These are phyloP conservation scores for Alectoria sarmentosa DNA, from an alignment of 495 filamentous ascomycete species.

Conservation along the genomic window DNA sequence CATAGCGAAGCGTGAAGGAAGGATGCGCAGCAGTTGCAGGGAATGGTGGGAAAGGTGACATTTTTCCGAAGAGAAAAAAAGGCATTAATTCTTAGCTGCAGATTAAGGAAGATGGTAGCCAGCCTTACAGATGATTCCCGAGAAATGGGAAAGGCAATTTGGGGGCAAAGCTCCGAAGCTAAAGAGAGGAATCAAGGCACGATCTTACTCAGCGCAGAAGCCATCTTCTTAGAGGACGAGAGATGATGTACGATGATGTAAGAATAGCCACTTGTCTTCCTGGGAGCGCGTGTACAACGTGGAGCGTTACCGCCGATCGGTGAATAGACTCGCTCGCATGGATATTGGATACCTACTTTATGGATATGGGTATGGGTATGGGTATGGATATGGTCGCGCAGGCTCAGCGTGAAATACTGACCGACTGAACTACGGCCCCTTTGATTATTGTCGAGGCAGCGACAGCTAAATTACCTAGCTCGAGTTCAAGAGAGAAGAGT, in stretches of 20 bases:
- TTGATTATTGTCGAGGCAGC: neutral
- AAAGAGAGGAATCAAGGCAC: neutral
- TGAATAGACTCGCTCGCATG: slow-evolving; percentile 1
- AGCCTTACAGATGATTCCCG: slow-evolving; percentile 6
- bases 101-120: slow-evolving; percentile 4
- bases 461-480: neutral
- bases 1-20: slow-evolving; percentile 14
- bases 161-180: slow-evolving; percentile 8
- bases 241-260: neutral
- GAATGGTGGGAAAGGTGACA: slow-evolving; percentile 7
- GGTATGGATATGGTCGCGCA: too few relatives aligned
- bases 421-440: too few relatives aligned
- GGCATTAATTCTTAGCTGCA: slow-evolving; percentile 6
- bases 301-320: neutral
- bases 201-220: neutral
- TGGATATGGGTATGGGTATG: too few relatives aligned
- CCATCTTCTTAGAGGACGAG: neutral
- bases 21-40: slow-evolving; percentile 15
- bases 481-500: too few relatives aligned
- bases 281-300: slow-evolving; percentile 3
- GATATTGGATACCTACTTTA: too few relatives aligned
- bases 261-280: neutral
- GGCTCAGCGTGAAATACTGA: neutral
- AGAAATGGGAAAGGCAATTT: neutral
- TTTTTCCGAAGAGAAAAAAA: neutral